Conservation (phyloP, 2,329 filamentous ascomycete genomes). For the Fulvia fulva region DNA sequence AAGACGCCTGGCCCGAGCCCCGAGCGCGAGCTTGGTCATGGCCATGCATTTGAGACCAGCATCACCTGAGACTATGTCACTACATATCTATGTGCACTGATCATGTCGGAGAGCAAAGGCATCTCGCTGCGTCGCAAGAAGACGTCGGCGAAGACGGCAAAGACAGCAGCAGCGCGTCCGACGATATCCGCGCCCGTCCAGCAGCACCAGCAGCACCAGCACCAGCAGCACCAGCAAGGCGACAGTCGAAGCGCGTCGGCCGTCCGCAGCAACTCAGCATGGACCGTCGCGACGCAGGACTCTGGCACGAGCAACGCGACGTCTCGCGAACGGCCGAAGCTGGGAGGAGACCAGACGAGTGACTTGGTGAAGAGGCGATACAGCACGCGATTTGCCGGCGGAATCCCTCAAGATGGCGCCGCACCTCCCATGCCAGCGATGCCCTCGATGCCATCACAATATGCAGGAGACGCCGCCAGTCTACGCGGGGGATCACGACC, state of each 20-base stretch:
- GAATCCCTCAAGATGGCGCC: conserved; percentile 64
- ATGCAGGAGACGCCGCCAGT: conserved; percentile 31
- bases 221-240: too few relatives aligned
- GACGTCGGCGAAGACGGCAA: conserved; percentile 29
- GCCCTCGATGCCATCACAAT: conserved; percentile 62
- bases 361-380: conserved; percentile 94
- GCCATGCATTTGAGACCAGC: neutral
- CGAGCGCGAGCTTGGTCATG: neutral
- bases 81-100: neutral
- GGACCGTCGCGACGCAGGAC: conserved; percentile 18
- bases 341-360: conserved; percentile 53
- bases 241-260: conserved; percentile 7
- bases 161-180: conserved; percentile 44
- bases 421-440: conserved; percentile 57
- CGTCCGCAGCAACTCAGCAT: conserved; percentile 22
- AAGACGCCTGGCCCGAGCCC: neutral
- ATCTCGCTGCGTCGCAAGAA: conserved; percentile 61
- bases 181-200: conserved; percentile 58
- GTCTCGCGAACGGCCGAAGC: conserved; percentile 41
- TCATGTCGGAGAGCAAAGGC: conserved; percentile 49
- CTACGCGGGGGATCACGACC: conserved; percentile 7
- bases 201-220: conserved; percentile 11
- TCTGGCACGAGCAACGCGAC: conserved; percentile 19
- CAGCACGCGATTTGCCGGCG: conserved; percentile 73
- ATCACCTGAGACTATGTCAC: neutral